Evolutionary conservation across 2,329 filamentous ascomycete species (phyloP).

Genomic region (Calonectria montana): DNA sequence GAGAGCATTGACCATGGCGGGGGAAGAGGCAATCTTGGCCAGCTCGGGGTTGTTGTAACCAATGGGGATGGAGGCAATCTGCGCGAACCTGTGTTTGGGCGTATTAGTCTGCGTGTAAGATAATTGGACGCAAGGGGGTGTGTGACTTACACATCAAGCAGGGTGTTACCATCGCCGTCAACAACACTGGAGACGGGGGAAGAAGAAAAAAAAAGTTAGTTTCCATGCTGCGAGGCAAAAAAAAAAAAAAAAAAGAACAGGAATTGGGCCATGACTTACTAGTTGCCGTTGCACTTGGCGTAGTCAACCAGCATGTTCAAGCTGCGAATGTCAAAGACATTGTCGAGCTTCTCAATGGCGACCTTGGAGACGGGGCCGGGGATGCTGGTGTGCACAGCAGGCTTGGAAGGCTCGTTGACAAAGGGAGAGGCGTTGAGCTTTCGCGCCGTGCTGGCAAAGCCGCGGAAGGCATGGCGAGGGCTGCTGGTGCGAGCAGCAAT

Average conservation of each 20-base stretch:
- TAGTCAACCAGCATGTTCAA: slow-evolving; percentile 85
- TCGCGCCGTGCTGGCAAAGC: not conserved
- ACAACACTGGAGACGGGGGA: slow-evolving; percentile 56
- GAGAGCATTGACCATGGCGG: slow-evolving; percentile 80
- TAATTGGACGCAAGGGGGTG: not conserved
- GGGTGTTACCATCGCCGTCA: slow-evolving; percentile 75
- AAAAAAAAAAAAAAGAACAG: not conserved
- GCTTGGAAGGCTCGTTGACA: slow-evolving; percentile 60
- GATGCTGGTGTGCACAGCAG: slow-evolving; percentile 67
- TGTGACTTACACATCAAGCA: slow-evolving; percentile 72
- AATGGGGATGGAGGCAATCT: slow-evolving; percentile 90
- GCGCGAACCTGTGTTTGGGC: slow-evolving; percentile 72
- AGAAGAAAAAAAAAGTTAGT: not conserved
- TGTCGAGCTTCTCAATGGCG: slow-evolving; percentile 74
- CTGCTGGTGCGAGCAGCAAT: slow-evolving; percentile 3
- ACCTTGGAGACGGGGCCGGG: slow-evolving; percentile 80
- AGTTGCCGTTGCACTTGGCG: slow-evolving; percentile 79
- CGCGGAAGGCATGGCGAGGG: not conserved
- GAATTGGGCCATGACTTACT: slow-evolving; percentile 47
- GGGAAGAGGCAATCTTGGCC: slow-evolving; percentile 73
- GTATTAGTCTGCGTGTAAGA: not conserved
- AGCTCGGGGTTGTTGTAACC: slow-evolving; percentile 90
- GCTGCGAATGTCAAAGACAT: slow-evolving; percentile 85
- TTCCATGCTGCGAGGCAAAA: not conserved
- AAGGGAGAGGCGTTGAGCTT: slow-evolving; percentile 40